Base-by-base conservation (phyloP, 805 yeast species). In the Candida incommunis region DNA sequence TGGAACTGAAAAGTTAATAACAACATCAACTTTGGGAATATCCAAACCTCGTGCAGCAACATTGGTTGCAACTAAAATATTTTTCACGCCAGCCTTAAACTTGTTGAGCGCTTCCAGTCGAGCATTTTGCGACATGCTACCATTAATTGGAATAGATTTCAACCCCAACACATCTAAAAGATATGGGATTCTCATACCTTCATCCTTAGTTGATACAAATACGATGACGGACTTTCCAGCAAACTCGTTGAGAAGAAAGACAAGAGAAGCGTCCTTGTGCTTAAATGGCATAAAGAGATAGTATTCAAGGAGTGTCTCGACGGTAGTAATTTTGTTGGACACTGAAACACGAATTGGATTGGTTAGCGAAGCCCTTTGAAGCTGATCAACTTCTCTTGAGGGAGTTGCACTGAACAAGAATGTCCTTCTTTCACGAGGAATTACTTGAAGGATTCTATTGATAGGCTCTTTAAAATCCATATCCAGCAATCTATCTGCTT, bases 11-110 rank as follows among this genome's bases (percentile, higher is more conserved):
- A 88, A 56, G 59, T 92, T 97, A 23, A 92, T 67, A 3, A 90
- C 97, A 20, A 87, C 64, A 56, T 94, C 98, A 11, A 92, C 96
- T 46, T 86, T 87, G 0, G 95, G 95, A 26, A 92, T 80, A 65
- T 92, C 98, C 21, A 92, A 75, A 40, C 98, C 98, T 60, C 98
- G 72, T 0, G 97, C 96, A 1, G 98, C 96, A 16, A 92, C 96
- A 67, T 92, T 97, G 0, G 98, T 92, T 1, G 97, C 88, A 62
- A 92, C 68, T 23, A 92, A 63, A 1, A 90, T 68, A 49, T 78
- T 80, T 2, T 64, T 62, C 4, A 57, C 54, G 1, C 60, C 55
- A 1, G 71, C 70, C 0, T 78, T 59, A 59, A 90, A 92, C 37
- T 63, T 67, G 22, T 71, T 69, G 40, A 90, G 66, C 0, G 96